Evolutionary conservation across 1,139 yeast species (phyloP).

Genomic region (Taphrina confusa): DNA sequence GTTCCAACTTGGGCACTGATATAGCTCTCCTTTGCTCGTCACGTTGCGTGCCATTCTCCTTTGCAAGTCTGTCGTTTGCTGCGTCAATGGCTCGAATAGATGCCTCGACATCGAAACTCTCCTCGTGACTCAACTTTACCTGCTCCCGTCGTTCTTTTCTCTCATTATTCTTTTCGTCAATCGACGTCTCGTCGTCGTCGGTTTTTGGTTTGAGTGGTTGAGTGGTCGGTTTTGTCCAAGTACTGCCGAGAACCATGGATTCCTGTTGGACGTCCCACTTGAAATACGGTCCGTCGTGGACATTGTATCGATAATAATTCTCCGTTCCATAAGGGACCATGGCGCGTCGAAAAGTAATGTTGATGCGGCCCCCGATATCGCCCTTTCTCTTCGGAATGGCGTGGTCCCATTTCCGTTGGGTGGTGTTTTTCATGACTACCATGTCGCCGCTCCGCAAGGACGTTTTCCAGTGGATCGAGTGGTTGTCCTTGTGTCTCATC

Average conservation of each 20-base stretch:
- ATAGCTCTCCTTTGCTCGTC: background rate
- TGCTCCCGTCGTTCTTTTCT: no score
- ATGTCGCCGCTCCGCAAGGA: slow-evolving; percentile 22
- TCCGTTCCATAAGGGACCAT: slow-evolving; percentile 30
- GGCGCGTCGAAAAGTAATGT: slow-evolving; percentile 31
- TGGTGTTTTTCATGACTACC: slow-evolving; percentile 25
- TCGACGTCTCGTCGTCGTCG: background rate
- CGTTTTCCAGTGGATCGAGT: background rate
- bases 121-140: background rate
- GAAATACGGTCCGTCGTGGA: slow-evolving; percentile 28
- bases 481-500: slow-evolving; percentile 27
- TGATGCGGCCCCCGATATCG: slow-evolving; percentile 23
- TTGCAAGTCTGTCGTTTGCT: background rate
- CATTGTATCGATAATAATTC: slow-evolving; percentile 33
- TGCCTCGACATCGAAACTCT: background rate
- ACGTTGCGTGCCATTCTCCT: background rate
- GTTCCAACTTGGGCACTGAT: background rate
- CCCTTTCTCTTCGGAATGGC: slow-evolving; percentile 27
- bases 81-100: background rate
- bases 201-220: background rate
- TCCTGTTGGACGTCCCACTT: slow-evolving; percentile 17
- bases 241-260: slow-evolving; percentile 17
- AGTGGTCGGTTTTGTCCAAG: background rate
- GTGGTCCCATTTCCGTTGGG: slow-evolving; percentile 33
- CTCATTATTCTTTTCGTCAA: no score